phyloP scores from a whole-genome alignment of 495 filamentous ascomycete genomes.

The Thermochaetoides thermophila region DNA sequence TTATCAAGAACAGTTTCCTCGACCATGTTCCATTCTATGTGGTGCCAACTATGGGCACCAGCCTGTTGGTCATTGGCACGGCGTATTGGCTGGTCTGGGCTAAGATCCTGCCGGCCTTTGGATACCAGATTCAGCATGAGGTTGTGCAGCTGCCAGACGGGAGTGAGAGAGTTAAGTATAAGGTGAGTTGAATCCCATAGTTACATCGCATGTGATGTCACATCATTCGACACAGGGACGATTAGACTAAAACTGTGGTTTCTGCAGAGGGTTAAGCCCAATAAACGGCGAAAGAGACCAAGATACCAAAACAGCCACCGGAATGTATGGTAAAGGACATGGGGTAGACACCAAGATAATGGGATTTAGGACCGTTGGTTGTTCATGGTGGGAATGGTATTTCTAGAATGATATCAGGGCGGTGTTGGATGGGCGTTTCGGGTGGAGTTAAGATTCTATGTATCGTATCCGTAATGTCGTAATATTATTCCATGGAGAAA shows the following conservation, averaged over 20 bases:
- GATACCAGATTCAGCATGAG: slow-evolving; percentile 26
- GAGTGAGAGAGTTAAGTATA: slow-evolving; percentile 26
- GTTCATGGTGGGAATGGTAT: too few species aligned
- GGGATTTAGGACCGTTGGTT: too few species aligned
- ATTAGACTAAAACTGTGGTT: too few species aligned
- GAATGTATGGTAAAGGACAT: too few species aligned
- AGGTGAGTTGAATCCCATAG: slow-evolving; percentile 9
- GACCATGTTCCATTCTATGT: slow-evolving; percentile 24
- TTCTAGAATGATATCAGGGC: too few species aligned
- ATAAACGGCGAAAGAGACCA: slow-evolving; percentile 11
- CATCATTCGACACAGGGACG: too few species aligned
- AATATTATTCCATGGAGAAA: too few species aligned
- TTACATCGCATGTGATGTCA: too few species aligned
- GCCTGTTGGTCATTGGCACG: slow-evolving; percentile 25
- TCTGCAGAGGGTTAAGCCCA: slow-evolving; percentile 18
- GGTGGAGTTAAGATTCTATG: too few species aligned
- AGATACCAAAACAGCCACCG: slow-evolving; percentile 7
- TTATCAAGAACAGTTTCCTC: slow-evolving; percentile 25
- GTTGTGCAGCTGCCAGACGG: slow-evolving; percentile 25
- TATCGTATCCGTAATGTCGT: too few species aligned
- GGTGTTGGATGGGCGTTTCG: too few species aligned
- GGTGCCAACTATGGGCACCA: slow-evolving; percentile 30
- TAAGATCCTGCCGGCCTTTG: slow-evolving; percentile 25
- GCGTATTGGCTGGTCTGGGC: slow-evolving; percentile 34
- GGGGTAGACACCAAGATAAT: too few species aligned